Conservation (phyloP, 345 rosid genomes). For the Moricandia moricandioides region DNA sequence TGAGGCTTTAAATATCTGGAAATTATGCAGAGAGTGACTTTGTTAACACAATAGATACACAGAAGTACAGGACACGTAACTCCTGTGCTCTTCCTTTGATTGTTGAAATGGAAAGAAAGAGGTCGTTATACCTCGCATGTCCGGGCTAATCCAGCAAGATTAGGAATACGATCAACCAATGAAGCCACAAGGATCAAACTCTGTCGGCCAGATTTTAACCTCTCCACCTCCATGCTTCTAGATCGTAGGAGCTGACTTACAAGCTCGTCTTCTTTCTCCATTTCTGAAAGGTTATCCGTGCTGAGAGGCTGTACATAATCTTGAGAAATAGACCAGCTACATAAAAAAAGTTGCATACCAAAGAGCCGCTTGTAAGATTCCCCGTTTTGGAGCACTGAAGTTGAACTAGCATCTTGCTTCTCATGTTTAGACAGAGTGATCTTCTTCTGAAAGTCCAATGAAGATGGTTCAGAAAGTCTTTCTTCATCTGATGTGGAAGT, state of each 20-base stretch:
- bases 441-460: conserved; percentile 78
- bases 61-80: background rate
- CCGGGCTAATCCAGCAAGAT: conserved; percentile 94
- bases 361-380: conserved; percentile 56
- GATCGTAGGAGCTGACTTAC: conserved; percentile 67
- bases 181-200: conserved; percentile 85
- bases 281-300: conserved; percentile 50
- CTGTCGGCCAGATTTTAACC: conserved; percentile 63
- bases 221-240: conserved; percentile 61
- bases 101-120: background rate
- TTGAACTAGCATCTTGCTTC: conserved; percentile 48
- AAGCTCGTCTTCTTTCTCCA: conserved; percentile 82
- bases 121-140: conserved; percentile 72
- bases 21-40: conserved; percentile 4
- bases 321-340: background rate
- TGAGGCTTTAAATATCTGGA: conserved; percentile 79
- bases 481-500: conserved; percentile 32
- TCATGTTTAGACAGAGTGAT: conserved; percentile 65
- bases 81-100: background rate
- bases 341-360: conserved; percentile 41
- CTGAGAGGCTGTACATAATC: conserved; percentile 4
- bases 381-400: conserved; percentile 43
- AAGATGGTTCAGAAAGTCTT: conserved; percentile 35
- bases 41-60: background rate
- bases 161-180: conserved; percentile 85